These are phyloP conservation scores for Xylaria cubensis DNA, from an alignment of 495 filamentous ascomycete species.

Conservation along the genomic window DNA sequence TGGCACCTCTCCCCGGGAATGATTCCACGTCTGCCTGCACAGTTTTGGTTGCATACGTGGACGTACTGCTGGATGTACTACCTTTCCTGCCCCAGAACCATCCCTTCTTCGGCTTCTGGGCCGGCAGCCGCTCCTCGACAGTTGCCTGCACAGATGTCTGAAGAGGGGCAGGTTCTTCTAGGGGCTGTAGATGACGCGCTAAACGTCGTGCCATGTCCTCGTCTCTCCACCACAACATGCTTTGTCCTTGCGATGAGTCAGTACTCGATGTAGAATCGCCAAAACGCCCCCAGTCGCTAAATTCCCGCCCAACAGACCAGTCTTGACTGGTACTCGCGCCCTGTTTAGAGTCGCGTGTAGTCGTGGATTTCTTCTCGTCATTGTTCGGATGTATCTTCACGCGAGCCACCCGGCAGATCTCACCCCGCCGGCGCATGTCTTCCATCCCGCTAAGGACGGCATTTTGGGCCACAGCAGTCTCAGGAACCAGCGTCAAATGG, in stretches of 20 bases:
- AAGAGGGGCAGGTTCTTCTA: conserved; percentile 29
- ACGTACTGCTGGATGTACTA: conserved; percentile 8
- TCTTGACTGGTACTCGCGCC: conserved; percentile 29
- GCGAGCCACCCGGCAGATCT: conserved; percentile 43
- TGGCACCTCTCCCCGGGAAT: conserved; percentile 17
- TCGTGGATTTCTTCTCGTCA: conserved; percentile 35
- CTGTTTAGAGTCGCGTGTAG: background rate
- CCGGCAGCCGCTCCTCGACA: conserved; percentile 39
- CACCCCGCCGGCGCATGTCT: conserved; percentile 47
- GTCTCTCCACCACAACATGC: conserved; percentile 51
- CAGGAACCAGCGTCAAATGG: conserved; percentile 51
- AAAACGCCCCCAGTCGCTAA: conserved; percentile 53
- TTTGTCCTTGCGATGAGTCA: background rate
- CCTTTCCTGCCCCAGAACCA: conserved; percentile 36
- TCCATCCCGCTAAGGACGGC: conserved; percentile 43
- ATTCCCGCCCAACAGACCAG: conserved; percentile 35
- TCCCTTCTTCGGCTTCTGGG: conserved; percentile 39
- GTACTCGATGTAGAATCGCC: conserved; percentile 23
- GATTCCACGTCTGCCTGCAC: conserved; percentile 31
- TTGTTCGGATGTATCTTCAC: conserved; percentile 35
- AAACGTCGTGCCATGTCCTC: conserved; percentile 55
- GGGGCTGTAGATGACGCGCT: conserved; percentile 51
- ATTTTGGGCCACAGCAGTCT: conserved; percentile 37
- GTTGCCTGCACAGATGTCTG: conserved; percentile 37
- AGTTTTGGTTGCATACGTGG: conserved; percentile 6